phyloP scores from a whole-genome alignment of 2,329 filamentous ascomycete genomes.

The Diaporthe ampelina region DNA sequence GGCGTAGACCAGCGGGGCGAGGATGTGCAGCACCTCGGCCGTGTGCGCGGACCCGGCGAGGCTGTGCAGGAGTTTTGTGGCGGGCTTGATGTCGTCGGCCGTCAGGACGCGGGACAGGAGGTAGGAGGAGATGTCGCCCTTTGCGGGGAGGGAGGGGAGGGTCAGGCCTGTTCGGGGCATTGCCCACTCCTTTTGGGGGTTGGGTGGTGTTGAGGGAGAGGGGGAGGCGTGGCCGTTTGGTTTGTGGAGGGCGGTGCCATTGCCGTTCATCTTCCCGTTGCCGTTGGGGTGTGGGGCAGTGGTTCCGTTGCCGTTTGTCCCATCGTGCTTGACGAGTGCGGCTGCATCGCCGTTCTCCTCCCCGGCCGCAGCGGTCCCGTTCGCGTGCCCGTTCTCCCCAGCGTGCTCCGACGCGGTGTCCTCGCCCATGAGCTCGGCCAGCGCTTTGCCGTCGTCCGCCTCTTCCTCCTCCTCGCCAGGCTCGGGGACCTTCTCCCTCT shows the following conservation, averaged over 20 bases:
- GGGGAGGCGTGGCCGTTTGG: conserved; percentile 42
- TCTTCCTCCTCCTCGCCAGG: conserved; percentile 64
- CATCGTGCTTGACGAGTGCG: conserved; percentile 33
- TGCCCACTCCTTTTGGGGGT: conserved; percentile 75
- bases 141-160: conserved; percentile 85
- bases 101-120: conserved; percentile 91
- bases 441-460: conserved; percentile 54
- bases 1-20: conserved; percentile 90
- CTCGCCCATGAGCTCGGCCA: conserved; percentile 58
- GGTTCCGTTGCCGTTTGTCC: conserved; percentile 22
- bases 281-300: conserved; percentile 1
- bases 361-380: conserved; percentile 54
- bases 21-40: conserved; percentile 91
- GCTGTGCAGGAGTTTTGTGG: conserved; percentile 86
- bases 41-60: conserved; percentile 80
- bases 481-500: conserved; percentile 83
- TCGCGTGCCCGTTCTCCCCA: conserved; percentile 57
- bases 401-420: conserved; percentile 69
- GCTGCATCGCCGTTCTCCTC: not conserved
- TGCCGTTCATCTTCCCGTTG: conserved; percentile 7
- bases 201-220: conserved; percentile 35
- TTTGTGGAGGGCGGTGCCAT: not conserved
- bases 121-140: conserved; percentile 87
- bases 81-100: conserved; percentile 96
- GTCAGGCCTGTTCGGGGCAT: conserved; percentile 96